Conservation (phyloP, 495 filamentous ascomycete genomes). For the Xylaria venustula region DNA sequence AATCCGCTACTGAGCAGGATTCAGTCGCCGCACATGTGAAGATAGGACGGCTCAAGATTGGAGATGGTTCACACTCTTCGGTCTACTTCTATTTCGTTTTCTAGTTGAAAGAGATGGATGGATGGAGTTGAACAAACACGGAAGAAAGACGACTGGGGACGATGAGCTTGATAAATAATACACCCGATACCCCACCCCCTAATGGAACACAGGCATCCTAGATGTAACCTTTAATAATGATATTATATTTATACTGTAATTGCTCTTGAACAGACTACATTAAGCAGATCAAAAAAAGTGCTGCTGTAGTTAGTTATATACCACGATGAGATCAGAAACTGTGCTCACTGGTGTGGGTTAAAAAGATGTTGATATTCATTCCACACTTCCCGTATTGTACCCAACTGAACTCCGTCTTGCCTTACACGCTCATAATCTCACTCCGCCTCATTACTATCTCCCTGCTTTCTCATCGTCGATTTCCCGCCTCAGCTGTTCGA, state of each 20-base stretch:
- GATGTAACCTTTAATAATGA: constrained; percentile 1
- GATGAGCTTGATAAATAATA: not conserved
- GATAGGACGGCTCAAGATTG: not conserved
- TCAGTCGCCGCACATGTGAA: too few relatives aligned
- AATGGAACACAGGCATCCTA: not conserved
- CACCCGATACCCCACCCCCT: constrained; percentile 3
- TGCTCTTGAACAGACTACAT: not conserved
- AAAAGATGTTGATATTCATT: constrained; percentile 1
- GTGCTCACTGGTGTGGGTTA: too few relatives aligned
- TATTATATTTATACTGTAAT: not conserved
- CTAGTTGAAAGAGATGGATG: not conserved
- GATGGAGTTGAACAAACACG: not conserved
- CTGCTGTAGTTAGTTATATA: too few relatives aligned
- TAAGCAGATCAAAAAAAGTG: too few relatives aligned
- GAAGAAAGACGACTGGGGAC: not conserved
- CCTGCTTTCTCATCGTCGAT: constrained; percentile 65
- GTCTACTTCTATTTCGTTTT: not conserved
- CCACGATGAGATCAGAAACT: too few relatives aligned
- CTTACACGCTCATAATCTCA: not conserved
- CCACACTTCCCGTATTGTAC: not conserved
- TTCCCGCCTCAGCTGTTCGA: constrained; percentile 56
- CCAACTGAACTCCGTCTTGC: constrained; percentile 7
- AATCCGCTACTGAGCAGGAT: not conserved
- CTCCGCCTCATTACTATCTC: constrained; percentile 29
- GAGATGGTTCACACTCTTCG: not conserved